Evolutionary conservation across 768 basidiomycete species (phyloP), one percentile per base, ranked within the genome.

Genomic region (Galerina marginata): DNA sequence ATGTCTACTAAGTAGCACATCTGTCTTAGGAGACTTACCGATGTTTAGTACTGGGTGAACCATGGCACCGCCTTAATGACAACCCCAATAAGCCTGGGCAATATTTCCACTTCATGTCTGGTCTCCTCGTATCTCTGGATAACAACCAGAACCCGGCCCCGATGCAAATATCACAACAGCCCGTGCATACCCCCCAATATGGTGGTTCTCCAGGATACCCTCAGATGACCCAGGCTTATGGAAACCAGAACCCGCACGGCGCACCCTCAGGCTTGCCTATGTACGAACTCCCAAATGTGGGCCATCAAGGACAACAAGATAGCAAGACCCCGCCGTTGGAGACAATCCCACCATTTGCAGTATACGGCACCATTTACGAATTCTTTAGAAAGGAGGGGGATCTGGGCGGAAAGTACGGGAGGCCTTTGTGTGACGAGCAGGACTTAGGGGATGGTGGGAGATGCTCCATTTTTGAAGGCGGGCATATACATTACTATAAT

Each of bases 71-170:
- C 20, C 23, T 53, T 9, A 40, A 42, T 12, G 51, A 53, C 39
- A 53, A 53, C 29, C 51, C 51, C 33, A 53, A 53, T 11, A 53
- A 53, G 51, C 51, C 51, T 23, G 51, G 51, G 10, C 51, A 53
- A 26, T 25, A 53, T 42, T 53, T 53, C 51, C 51, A 53, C 16
- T 53, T 53, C 33, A 40, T 53, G 39, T 39, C 51, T 6, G 51
- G 51, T 26, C 51, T 53, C 29, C 51, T 53, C 9, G 51, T 53
- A 26, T 53, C 51, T 40, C 10, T 53, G 20, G 39, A 53, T 15
- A 53, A 53, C 29, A 33, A 33, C 29, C 29, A 33, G 7, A 33
- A 33, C 29, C 29, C 29, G 5, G 29, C 29, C 29, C 29, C 29
- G 29, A 33, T 33, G 29, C 29, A 33, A 33, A 33, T 33, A 4